These are phyloP conservation scores for Rhodotorula toruloides DNA, from an alignment of 768 basidiomycete genomes.

Conservation along the genomic window DNA sequence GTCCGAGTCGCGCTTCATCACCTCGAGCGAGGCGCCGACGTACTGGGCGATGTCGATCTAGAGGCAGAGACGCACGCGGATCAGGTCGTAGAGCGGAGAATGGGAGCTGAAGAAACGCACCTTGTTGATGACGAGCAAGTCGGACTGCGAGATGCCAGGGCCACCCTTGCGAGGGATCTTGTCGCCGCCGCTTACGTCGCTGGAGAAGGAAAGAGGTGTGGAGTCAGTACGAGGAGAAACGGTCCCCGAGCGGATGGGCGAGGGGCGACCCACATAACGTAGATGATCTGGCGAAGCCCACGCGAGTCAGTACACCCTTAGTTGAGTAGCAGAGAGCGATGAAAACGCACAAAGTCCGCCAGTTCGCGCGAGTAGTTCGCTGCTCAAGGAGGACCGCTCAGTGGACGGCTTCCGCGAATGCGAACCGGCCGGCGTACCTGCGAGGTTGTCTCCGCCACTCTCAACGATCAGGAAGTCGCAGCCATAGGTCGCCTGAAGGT, in stretches of 20 bases:
- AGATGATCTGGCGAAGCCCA: conserved; percentile 38
- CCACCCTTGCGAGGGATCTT: conserved; percentile 98
- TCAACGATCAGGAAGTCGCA: conserved; percentile 87
- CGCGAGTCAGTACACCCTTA: conserved; percentile 1
- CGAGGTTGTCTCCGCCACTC: conserved; percentile 92
- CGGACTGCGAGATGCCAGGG: conserved; percentile 87
- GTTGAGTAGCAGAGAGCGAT: conserved; percentile 1
- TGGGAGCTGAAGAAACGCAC: conserved; percentile 48
- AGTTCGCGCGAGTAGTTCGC: conserved; percentile 95
- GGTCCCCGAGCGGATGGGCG: neutral
- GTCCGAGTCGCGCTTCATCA: conserved; percentile 85
- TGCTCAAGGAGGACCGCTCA: neutral
- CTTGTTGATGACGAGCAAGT: conserved; percentile 92
- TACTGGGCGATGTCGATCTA: conserved; percentile 90
- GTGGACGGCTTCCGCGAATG: neutral
- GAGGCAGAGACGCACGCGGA: neutral
- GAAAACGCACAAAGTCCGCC: conserved; percentile 83
- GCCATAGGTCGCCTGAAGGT: conserved; percentile 79
- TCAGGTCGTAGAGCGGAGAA: neutral
- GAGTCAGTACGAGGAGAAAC: conserved; percentile 31
- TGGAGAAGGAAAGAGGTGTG: conserved; percentile 17
- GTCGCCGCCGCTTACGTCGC: conserved; percentile 69
- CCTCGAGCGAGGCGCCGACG: conserved; percentile 84
- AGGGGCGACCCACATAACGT: conserved; percentile 30
- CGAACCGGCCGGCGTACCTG: conserved; percentile 49